phyloP scores from a whole-genome alignment of 1,284 basidiomycete genomes.

The Papiliotrema nemorosa region DNA sequence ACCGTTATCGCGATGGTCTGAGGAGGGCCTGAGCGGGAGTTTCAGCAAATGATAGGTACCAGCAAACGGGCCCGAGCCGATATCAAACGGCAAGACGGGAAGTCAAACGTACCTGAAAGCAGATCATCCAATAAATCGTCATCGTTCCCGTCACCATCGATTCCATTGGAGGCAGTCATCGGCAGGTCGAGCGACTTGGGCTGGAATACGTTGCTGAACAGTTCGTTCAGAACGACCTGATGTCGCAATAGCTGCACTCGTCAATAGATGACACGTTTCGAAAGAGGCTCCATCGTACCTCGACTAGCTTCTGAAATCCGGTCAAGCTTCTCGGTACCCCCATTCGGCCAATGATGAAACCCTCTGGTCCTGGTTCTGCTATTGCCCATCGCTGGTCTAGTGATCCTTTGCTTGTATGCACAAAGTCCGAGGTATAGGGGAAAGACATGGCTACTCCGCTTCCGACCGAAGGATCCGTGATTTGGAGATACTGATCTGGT shows the following conservation, averaged over 20 bases:
- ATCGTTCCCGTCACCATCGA: conserved; percentile 5
- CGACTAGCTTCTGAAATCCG: conserved; percentile 10
- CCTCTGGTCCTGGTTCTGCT: conserved; percentile 32
- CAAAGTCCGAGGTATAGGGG: conserved; percentile 31
- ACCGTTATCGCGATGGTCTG: not conserved
- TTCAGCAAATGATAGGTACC: too few relatives aligned
- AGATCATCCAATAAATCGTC: conserved; percentile 7
- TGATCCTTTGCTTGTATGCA: conserved; percentile 7
- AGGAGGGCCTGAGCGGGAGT: not conserved
- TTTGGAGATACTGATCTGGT: conserved; percentile 3
- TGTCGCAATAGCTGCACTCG: conserved; percentile 15
- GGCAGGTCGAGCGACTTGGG: not conserved
- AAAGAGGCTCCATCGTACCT: not conserved
- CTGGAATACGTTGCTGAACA: conserved; percentile 23
- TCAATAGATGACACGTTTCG: not conserved
- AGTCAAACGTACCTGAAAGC: conserved; percentile 1
- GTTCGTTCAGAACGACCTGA: conserved; percentile 30
- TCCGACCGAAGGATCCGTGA: not conserved
- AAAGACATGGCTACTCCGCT: conserved; percentile 8
- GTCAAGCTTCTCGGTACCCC: conserved; percentile 20
- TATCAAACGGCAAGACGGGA: too few relatives aligned
- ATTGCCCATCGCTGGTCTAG: conserved; percentile 38
- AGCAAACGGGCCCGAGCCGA: too few relatives aligned
- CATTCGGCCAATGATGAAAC: conserved; percentile 34
- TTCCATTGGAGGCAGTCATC: not conserved